phyloP scores from a whole-genome alignment of 345 rosid genomes.

The Eucalyptus cloeziana region DNA sequence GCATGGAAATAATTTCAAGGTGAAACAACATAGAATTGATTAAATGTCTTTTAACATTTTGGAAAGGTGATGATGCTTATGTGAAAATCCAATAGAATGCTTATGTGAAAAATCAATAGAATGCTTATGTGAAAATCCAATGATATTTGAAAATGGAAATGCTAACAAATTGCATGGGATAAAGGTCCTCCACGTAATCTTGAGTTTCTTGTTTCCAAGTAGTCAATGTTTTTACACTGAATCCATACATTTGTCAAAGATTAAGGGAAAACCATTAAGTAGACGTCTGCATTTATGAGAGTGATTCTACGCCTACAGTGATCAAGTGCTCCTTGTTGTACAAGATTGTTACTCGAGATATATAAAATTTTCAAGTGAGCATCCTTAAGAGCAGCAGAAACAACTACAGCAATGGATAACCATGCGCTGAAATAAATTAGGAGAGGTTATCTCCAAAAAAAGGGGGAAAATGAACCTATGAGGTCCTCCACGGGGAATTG shows the following conservation, averaged over 20 bases:
- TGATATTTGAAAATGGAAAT: not conserved
- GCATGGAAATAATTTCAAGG: not conserved
- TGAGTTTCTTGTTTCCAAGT: not conserved
- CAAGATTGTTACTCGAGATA: not conserved
- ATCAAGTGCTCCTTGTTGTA: not conserved
- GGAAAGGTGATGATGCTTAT: not conserved
- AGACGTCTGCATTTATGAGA: not conserved
- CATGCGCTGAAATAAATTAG: not conserved
- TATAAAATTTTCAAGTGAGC: not conserved
- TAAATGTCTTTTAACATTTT: not conserved
- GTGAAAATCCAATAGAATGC: not conserved
- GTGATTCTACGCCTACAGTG: not conserved
- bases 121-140: not conserved
- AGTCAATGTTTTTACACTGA: not conserved
- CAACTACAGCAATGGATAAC: not conserved
- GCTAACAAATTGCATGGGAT: not conserved
- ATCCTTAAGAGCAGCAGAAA: not conserved
- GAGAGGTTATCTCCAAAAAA: not conserved
- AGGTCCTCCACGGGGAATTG: slow-evolving; percentile 97
- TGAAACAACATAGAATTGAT: not conserved
- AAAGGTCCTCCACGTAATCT: not conserved
- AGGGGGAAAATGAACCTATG: slow-evolving; percentile 50
- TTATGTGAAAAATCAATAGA: not conserved
- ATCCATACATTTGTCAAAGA: not conserved
- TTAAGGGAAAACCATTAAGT: not conserved